These are phyloP conservation scores for Vigna reflexopilosa DNA, from an alignment of 306 rosid genomes.

Conservation along the genomic window DNA sequence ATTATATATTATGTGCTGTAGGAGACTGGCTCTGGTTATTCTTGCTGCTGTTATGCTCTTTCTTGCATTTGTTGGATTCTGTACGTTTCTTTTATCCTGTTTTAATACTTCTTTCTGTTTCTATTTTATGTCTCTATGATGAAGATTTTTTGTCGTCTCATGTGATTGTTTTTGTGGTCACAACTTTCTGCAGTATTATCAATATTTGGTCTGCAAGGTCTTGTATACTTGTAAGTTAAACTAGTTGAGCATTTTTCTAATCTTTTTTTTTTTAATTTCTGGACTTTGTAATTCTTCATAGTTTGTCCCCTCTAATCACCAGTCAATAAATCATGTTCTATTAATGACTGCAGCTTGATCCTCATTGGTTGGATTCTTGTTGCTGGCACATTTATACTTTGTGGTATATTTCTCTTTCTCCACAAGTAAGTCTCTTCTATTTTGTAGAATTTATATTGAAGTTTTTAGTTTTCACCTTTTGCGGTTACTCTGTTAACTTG, in stretches of 20 bases:
- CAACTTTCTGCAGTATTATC: slow-evolving; percentile 70
- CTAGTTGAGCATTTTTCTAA: neutral
- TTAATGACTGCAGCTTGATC: slow-evolving; percentile 59
- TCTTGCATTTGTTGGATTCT: slow-evolving; percentile 76
- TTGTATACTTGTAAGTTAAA: slow-evolving; percentile 83
- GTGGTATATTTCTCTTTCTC: slow-evolving; percentile 78
- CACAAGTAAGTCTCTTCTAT: slow-evolving; percentile 66
- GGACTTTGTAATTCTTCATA: neutral
- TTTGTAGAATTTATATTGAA: neutral
- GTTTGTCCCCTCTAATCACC: slow-evolving; percentile 27
- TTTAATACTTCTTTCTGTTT: neutral
- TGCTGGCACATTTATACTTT: slow-evolving; percentile 68
- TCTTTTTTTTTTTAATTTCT: neutral
- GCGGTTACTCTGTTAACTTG: neutral
- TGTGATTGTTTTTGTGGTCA: slow-evolving; percentile 26
- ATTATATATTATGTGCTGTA: slow-evolving; percentile 40
- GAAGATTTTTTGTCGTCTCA: slow-evolving; percentile 22
- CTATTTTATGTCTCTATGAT: slow-evolving; percentile 1
- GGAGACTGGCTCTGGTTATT: slow-evolving; percentile 79
- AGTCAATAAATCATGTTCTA: slow-evolving; percentile 31
- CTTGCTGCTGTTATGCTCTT: slow-evolving; percentile 83
- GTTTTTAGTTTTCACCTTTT: slow-evolving; percentile 28
- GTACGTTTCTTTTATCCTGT: slow-evolving; percentile 53
- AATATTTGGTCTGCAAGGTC: slow-evolving; percentile 69
- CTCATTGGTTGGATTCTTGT: slow-evolving; percentile 78